Base-by-base conservation (phyloP, 345 rosid species). In the Eucalyptus albens region DNA sequence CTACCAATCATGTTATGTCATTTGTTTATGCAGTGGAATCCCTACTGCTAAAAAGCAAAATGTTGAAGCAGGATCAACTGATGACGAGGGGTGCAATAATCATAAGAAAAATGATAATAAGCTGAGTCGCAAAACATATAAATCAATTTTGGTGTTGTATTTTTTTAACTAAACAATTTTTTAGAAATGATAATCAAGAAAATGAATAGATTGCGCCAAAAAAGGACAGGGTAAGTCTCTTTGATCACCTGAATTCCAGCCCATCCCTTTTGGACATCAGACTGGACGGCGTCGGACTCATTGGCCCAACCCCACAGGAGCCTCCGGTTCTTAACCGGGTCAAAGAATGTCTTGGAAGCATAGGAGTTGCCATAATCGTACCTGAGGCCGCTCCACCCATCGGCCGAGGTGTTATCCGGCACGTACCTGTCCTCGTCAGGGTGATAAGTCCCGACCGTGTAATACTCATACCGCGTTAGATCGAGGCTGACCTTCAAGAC, bases 261-360 rank as follows among this genome's bases (percentile, higher is more conserved):
- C 99, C 99, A 97, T 8, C 98, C 97, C 89, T 97, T 97, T 0
- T 21, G 4, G 4, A 85, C 88, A 55, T 96, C 97, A 81, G 93
- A 94, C 0, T 50, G 8, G 21, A 12, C 47, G 3, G 94, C 17
- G 87, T 97, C 98, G 1, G 99, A 96, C 86, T 97, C 99, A 87
- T 97, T 97, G 37, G 94, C 94, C 99, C 99, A 97, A 89, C 97
- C 98, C 97, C 97, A 97, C 24, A 96, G 87, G 42, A 96, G 51
- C 91, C 99, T 92, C 86, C 99, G 88, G 9, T 93, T 90, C 90
- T 92, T 95, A 24, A 50, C 89, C 16, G 93, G 88, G 72, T 98
- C 99, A 51, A 92, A 98, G 92, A 98, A 98, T 8, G 98, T 92
- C 88, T 98, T 97, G 3, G 99, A 96, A 6, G 99, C 99, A 29